Base-by-base conservation (phyloP, 2,329 filamentous ascomycete species). In the Fusarium zealandicum region DNA sequence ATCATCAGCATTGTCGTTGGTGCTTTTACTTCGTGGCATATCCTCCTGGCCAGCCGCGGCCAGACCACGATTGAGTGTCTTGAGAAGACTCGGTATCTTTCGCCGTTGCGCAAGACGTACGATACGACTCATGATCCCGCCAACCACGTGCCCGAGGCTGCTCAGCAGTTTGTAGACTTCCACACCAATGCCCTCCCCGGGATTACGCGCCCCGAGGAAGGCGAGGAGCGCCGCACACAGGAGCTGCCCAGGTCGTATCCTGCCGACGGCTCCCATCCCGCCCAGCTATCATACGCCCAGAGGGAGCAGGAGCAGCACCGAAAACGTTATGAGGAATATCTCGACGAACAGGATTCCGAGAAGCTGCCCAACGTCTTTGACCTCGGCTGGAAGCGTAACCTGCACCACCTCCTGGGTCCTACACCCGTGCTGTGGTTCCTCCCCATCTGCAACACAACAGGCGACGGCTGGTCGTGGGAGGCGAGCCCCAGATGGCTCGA, bases 1-100 rank as follows among this genome's bases (percentile, higher is more conserved):
- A 96, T 99, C 64, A 96, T 99, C 57, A 92, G 91, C 0, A 75
- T 99, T 8, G 93, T 97, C 1, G 80, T 99, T 16, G 87, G 87
- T 11, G 92, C 90, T 1, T 99, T 99, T 70, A 96, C 93, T 1
- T 83, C 78, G 2, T 99, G 95, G 93, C 95, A 99, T 78, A 82
- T 98, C 50, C 85, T 90, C 72, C 82, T 99, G 2, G 90, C 91
- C 2, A 77, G 83, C 47, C 83, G 84, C 20, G 92, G 91, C 4
- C 87, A 96, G 74, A 99, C 95, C 1, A 99, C 95, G 3, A 97
- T 99, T 54, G 95, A 99, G 73, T 96, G 90, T 67, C 78, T 99
- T 54, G 95, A 99, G 75, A 97, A 95, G 79, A 98, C 93, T 2
- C 85, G 95, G 49, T 99, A 99, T 74, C 82, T 96, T 7, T 92